These are phyloP conservation scores for Cucumis sativus DNA, from an alignment of 306 rosid species.

Conservation along the genomic window Cucumber_9930_V3 NC_026658.2:21142001-21142500, in stretches of 20 bases:
- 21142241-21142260: conserved; percentile 95
- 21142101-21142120: neutral
- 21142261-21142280: conserved; percentile 39
- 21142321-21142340: neutral
- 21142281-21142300: conserved; percentile 9
- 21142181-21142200: conserved; percentile 24
- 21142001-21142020: conserved; percentile 97
- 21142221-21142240: conserved; percentile 98
- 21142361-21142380: too few species aligned
- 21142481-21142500: neutral
- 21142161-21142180: conserved; percentile 3
- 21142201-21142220: conserved; percentile 95
- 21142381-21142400: too few species aligned
- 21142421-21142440: too few species aligned
- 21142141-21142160: conserved; percentile 10
- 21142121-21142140: conserved; percentile 16
- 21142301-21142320: neutral
- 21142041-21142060: conserved; percentile 98
- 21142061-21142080: conserved; percentile 12
- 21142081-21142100: neutral
- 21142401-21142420: too few species aligned
- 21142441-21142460: neutral
- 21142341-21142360: neutral
- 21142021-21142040: conserved; percentile 92
- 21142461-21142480: neutral